A percentile compares a stretch with the other conserved stretches of the same genome.
These are phyloP conservation scores for Haplosporangium gracile DNA, from an alignment of 192 early-diverging fungal genomes.

Conservation along the genomic window DNA sequence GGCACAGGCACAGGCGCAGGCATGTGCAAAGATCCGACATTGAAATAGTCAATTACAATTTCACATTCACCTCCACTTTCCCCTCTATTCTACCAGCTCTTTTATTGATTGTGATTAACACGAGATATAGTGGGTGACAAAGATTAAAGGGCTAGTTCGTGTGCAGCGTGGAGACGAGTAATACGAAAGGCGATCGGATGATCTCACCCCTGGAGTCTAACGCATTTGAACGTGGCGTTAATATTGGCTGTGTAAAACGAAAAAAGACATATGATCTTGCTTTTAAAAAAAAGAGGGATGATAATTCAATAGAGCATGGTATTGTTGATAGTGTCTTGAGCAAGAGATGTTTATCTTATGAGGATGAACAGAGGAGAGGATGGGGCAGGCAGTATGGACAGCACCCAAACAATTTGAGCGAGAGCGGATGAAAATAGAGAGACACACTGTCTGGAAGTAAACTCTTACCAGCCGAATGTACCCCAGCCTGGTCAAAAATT, in stretches of 20 bases:
- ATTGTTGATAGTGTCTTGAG: not conserved
- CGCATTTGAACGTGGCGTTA: not conserved
- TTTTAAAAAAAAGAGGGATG: not conserved
- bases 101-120: conserved; percentile 6
- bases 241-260: not conserved
- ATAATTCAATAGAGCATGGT: not conserved
- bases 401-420: not conserved
- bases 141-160: conserved; percentile 1
- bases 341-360: not conserved
- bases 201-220: not conserved
- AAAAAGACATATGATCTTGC: conserved; percentile 15
- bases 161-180: not conserved
- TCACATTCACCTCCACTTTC: not conserved
- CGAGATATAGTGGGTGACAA: not conserved
- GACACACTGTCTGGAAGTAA: not conserved
- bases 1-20: not conserved
- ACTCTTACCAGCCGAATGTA: not conserved
- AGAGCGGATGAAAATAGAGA: not conserved
- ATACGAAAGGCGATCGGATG: not conserved
- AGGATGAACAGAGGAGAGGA: not conserved
- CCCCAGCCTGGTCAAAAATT: not conserved
- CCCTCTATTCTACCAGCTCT: not conserved
- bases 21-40: not conserved
- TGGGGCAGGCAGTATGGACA: not conserved
- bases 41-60: not conserved